Evolutionary conservation across 768 basidiomycete genomes (phyloP), one percentile per base, ranked within the genome.

Genomic region (Kwoniella heveanensis): DNA sequence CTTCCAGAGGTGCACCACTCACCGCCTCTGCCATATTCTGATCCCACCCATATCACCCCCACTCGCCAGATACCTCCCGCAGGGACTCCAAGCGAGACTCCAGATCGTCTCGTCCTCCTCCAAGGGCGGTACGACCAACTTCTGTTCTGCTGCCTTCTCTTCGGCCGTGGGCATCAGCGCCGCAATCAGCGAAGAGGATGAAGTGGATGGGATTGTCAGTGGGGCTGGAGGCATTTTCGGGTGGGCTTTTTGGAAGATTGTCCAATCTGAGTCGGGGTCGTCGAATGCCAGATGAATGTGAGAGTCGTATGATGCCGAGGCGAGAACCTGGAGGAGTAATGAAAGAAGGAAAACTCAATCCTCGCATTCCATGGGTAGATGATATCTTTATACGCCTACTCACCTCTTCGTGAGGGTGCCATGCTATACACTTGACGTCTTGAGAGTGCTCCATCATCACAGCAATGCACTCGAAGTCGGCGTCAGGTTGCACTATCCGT

Each of bases 401-500:
- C 74, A 92, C 92, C 87, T 98, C 94, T 82, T 97, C 93, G 4
- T 82, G 85, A 7, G 96, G 95, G 82, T 98, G 92, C 93, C 93
- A 99, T 13, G 89, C 85, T 12, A 99, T 88, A 62, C 84, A 89
- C 80, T 99, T 99, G 57, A 99, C 93, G 73, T 99, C 96, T 80
- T 98, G 95, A 1, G 85, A 85, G 74, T 99, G 96, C 69, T 98
- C 93, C 92, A 97, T 96, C 69, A 95, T 82, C 39, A 99, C 96
- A 22, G 87, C 88, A 81, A 97, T 85, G 75, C 93, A 96, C 72
- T 97, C 94, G 65, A 95, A 96, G 69, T 98, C 94, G 15, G 87
- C 83, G 74, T 97, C 92, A 10, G 92, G 92, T 60, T 90, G 88
- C 1, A 90, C 94, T 94, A 72, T 56, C 3, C 2, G 19, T 9